A percentile compares a stretch with the other conserved stretches of the same genome.
These are phyloP conservation scores for Xylaria longipes DNA, from an alignment of 495 filamentous ascomycete genomes.

Conservation along the genomic window DNA sequence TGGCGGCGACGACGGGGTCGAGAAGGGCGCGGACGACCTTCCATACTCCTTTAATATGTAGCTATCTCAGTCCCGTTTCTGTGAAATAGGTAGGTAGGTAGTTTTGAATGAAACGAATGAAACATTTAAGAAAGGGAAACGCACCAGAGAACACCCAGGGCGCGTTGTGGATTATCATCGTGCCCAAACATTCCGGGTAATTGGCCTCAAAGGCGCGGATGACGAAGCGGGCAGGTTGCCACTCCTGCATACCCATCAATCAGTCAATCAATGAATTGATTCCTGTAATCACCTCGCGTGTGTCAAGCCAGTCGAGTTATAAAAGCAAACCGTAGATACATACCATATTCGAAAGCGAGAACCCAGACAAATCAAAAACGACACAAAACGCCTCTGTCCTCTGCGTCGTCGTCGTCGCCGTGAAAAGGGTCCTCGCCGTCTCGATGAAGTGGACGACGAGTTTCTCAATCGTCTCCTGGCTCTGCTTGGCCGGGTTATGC, in stretches of 20 bases:
- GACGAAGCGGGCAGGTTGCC: slow-evolving; percentile 17
- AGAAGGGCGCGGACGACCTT: slow-evolving; percentile 22
- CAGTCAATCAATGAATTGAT: background rate
- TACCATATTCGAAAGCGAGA: slow-evolving; percentile 24
- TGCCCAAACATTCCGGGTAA: slow-evolving; percentile 22
- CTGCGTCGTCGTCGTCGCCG: background rate
- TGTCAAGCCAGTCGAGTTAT: no score
- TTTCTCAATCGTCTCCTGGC: slow-evolving; percentile 11
- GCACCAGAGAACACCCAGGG: slow-evolving; percentile 24
- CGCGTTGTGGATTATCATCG: slow-evolving; percentile 25
- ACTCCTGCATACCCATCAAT: slow-evolving; percentile 14
- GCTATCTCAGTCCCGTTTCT: background rate
- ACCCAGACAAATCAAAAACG: slow-evolving; percentile 16
- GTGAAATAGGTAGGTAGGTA: background rate
- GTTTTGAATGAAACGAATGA: background rate
- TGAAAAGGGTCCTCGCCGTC: slow-evolving; percentile 19
- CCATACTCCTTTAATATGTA: slow-evolving; percentile 19
- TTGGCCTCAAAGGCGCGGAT: slow-evolving; percentile 24
- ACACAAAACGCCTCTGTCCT: slow-evolving; percentile 20
- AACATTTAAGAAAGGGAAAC: background rate
- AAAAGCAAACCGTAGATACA: background rate
- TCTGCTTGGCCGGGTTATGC: slow-evolving; percentile 10
- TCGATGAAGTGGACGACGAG: slow-evolving; percentile 19
- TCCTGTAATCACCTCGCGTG: no score
- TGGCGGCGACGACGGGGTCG: slow-evolving; percentile 17